Evolutionary conservation across 2,329 filamentous ascomycete species (phyloP), one percentile per base, ranked within the genome.

Genomic region (Scopulariopsis brevicaulis): DNA sequence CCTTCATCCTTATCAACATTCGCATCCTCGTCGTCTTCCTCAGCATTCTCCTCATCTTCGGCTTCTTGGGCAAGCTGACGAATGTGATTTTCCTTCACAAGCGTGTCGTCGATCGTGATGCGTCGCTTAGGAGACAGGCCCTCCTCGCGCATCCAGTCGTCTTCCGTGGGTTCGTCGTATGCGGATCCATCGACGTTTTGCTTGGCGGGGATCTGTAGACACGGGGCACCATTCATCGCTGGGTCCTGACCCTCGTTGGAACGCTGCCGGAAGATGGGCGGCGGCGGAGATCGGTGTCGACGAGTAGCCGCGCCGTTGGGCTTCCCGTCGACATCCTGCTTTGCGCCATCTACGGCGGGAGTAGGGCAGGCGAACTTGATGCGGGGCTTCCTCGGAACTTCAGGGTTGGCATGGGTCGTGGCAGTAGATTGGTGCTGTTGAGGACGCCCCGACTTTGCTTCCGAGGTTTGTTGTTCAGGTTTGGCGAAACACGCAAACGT

Each of bases 181-280:
- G 90, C 93, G 69, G 97, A 97, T 66, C 96, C 93, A 69, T 96
- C 90, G 68, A 96, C 97, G 83, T 66, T 55, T 83, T 80, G 40
- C 67, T 73, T 5, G 74, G 32, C 34, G 15, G 28, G 11, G 15
- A 11, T 20, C 4, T 50, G 20, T 3, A 14, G 46, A 8, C 5
- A 2, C 22, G 46, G 20, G 20, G n/a, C 22, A 50, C 46, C 46
- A 24, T 8, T 50, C 20, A 22, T 24, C 46, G 46, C 3, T 20
- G 46, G 46, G 2, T 7, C 20, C 20, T 22, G 46, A 3, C 46
- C 20, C 11, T 50, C 46, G 4, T 50, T 50, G 11, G 46, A 50
- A 50, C 7, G 20, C 22, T 22, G 46, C n/a, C 46, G n/a, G 20
- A 22, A 50, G n/a, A 50, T 50, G 20, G 48, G 24, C 12, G 56